These are phyloP conservation scores for Chrysanthemum lavandulifolium DNA, from an alignment of 129 eudicot species.

Conservation along the genomic window DNA sequence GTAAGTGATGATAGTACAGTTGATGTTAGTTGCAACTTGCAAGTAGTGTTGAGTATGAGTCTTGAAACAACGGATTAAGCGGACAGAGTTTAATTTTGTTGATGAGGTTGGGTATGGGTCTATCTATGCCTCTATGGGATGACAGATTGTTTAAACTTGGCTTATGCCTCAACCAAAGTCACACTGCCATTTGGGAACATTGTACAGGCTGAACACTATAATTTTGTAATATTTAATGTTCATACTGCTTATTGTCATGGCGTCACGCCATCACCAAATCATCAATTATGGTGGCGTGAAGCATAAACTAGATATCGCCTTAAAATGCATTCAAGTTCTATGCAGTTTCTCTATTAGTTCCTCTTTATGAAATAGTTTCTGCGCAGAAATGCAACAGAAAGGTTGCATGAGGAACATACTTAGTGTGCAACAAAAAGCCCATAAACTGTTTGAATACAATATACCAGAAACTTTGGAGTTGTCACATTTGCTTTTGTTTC, in stretches of 20 bases:
- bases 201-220: too few species aligned
- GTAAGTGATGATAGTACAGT: not conserved
- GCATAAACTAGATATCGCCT: not conserved
- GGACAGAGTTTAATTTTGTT: not conserved
- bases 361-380: not conserved
- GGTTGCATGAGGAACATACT: not conserved
- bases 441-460: conserved; percentile 1
- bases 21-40: not conserved
- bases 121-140: not conserved
- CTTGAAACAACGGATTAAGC: not conserved
- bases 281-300: not conserved
- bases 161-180: too few species aligned
- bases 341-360: not conserved
- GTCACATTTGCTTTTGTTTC: not conserved
- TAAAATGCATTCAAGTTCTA: not conserved
- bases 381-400: not conserved
- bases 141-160: not conserved
- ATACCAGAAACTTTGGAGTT: not conserved
- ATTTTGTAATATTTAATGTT: not conserved
- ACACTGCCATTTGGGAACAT: too few species aligned
- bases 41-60: not conserved
- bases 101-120: not conserved
- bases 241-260: not conserved
- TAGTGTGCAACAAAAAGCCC: too few species aligned
- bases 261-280: not conserved